Evolutionary conservation across 805 yeast species (phyloP).

Genomic region (Kuraishia ogatae): DNA sequence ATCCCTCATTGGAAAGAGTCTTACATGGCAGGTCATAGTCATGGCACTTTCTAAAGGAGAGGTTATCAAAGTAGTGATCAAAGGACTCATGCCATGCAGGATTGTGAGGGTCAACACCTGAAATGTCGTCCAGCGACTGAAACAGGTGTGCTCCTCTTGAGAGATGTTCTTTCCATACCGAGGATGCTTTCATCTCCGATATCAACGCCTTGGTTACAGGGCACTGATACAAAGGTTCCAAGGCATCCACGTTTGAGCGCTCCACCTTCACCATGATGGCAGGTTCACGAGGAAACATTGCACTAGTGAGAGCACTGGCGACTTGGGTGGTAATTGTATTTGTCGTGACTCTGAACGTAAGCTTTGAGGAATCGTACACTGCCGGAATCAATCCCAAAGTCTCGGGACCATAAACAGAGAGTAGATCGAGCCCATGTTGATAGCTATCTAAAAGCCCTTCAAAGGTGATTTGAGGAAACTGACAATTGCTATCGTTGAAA

Average conservation of each 20-base stretch:
- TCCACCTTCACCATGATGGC: constrained; percentile 24
- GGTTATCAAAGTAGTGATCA: constrained; percentile 34
- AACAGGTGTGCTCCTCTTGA: constrained; percentile 19
- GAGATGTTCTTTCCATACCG: constrained; percentile 28
- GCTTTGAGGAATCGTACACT: constrained; percentile 20
- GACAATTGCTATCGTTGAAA: constrained; percentile 22
- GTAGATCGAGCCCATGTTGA: constrained; percentile 29
- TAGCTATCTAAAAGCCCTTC: constrained; percentile 31
- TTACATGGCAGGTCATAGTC: constrained; percentile 23
- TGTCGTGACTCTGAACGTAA: constrained; percentile 27
- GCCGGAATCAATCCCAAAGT: constrained; percentile 24
- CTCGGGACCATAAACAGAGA: constrained; percentile 25
- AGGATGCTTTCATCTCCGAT: constrained; percentile 16
- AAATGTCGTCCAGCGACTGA: constrained; percentile 18
- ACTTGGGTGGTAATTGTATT: constrained; percentile 31
- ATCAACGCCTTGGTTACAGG: constrained; percentile 19
- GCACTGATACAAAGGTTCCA: constrained; percentile 28
- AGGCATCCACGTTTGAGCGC: constrained; percentile 21
- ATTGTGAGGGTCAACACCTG: constrained; percentile 14
- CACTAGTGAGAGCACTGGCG: constrained; percentile 26
- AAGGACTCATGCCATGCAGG: constrained; percentile 17
- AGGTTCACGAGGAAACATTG: constrained; percentile 24
- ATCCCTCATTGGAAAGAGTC: background rate
- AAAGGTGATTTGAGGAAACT: constrained; percentile 29
- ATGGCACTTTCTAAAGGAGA: constrained; percentile 30